Evolutionary conservation across 345 rosid species (phyloP).

Genomic region (Gossypium herbaceum): DNA sequence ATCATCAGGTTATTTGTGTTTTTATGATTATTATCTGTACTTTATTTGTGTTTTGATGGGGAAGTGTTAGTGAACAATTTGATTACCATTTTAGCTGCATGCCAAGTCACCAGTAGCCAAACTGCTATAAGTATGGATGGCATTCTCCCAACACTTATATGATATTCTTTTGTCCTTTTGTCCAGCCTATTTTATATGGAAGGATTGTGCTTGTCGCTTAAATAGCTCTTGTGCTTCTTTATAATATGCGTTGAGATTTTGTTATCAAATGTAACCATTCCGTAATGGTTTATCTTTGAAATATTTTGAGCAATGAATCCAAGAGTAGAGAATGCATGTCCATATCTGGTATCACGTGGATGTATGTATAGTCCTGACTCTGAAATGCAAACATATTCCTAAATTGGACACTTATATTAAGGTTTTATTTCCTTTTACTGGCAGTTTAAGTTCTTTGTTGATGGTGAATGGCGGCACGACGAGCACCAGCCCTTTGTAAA

Average conservation of each 20-base stretch:
- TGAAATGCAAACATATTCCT: not conserved
- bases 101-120: not conserved
- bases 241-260: not conserved
- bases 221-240: not conserved
- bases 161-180: not conserved
- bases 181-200: not conserved
- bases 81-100: not conserved
- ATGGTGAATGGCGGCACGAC: slow-evolving; percentile 95
- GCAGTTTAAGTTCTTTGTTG: slow-evolving; percentile 90
- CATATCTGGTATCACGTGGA: not conserved
- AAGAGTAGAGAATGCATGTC: not conserved
- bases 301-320: not conserved
- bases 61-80: not conserved
- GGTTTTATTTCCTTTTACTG: slow-evolving; percentile 23
- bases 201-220: not conserved
- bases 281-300: not conserved
- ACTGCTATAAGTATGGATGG: not conserved
- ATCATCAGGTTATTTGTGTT: slow-evolving; percentile 55
- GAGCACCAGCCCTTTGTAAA: slow-evolving; percentile 57
- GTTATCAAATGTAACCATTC: not conserved
- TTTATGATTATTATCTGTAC: not conserved
- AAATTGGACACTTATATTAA: slow-evolving; percentile 16
- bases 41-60: not conserved
- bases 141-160: not conserved
- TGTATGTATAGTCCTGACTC: not conserved